Percentiles rank a stretch among this genome's conserved stretches.
Conservation (phyloP, 2,329 filamentous ascomycete genomes). For the Didymella keratinophila region DNA sequence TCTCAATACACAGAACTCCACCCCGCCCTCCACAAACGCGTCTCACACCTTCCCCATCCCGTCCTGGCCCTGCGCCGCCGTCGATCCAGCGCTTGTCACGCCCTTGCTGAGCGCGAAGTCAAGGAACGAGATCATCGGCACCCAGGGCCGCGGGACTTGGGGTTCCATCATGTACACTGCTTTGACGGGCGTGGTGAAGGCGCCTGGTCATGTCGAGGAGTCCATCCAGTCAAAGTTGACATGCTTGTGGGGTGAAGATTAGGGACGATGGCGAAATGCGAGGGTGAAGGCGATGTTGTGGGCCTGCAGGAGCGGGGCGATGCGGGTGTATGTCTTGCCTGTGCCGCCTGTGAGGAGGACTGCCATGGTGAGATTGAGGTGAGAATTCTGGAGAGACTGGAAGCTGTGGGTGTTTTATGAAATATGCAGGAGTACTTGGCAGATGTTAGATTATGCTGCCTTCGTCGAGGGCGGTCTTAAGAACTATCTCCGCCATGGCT, state of each 20-base stretch:
- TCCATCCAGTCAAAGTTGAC: not conserved
- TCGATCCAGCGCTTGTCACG: not conserved
- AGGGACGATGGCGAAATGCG: not conserved
- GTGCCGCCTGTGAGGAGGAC: not conserved
- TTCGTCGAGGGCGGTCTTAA: constrained; percentile 34
- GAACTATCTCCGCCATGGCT: not conserved
- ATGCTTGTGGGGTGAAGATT: not conserved
- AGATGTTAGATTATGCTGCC: not conserved
- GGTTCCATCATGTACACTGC: not conserved
- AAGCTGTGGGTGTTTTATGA: not conserved
- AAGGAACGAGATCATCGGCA: not conserved
- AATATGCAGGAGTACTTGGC: not conserved
- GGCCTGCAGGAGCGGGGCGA: not conserved
- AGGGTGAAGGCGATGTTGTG: not conserved
- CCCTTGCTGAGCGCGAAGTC: not conserved
- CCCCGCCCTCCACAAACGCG: not conserved
- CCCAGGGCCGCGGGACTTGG: not conserved
- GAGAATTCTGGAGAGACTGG: not conserved
- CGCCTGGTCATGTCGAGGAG: not conserved
- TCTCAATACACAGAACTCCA: not conserved
- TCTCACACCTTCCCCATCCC: not conserved
- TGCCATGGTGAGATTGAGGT: not conserved
- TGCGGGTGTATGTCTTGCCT: not conserved
- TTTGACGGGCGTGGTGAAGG: not conserved
- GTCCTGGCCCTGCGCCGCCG: not conserved